These are phyloP conservation scores for Pseudogymnoascus sp. DNA, from an alignment of 2,329 filamentous ascomycete species.

Conservation along the genomic window DNA sequence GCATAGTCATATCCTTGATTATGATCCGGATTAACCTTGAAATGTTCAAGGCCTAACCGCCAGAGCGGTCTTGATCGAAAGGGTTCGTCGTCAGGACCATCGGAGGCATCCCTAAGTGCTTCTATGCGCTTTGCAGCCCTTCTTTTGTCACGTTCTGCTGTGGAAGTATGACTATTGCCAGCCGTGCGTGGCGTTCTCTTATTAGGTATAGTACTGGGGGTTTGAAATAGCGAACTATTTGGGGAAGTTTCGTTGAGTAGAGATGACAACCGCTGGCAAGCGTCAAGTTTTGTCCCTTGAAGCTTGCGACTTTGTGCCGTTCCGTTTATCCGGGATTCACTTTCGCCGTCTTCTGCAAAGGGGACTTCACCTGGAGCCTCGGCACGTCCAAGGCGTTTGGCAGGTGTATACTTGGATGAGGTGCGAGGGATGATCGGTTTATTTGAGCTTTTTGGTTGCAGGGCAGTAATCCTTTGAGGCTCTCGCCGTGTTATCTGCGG, in stretches of 20 bases:
- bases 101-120: background rate
- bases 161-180: background rate
- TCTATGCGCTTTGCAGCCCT: background rate
- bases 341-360: conserved; percentile 21
- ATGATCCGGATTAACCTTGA: conserved; percentile 55
- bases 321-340: background rate
- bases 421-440: conserved; percentile 20
- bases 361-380: background rate
- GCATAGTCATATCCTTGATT: conserved; percentile 53
- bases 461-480: conserved; percentile 11
- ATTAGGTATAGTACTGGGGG: background rate
- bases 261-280: background rate
- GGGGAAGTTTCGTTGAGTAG: background rate
- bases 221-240: background rate
- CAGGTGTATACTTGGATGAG: conserved; percentile 9
- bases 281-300: background rate
- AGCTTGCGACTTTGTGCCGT: background rate
- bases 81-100: conserved; percentile 25
- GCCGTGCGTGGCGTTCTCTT: background rate
- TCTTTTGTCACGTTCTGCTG: background rate
- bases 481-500: conserved; percentile 9
- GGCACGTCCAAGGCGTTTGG: background rate
- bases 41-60: conserved; percentile 42
- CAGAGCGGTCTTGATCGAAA: conserved; percentile 34
- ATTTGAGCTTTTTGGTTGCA: conserved; percentile 24